Conservation (phyloP, 768 basidiomycete species). For the Termitomyces sp. region DNA sequence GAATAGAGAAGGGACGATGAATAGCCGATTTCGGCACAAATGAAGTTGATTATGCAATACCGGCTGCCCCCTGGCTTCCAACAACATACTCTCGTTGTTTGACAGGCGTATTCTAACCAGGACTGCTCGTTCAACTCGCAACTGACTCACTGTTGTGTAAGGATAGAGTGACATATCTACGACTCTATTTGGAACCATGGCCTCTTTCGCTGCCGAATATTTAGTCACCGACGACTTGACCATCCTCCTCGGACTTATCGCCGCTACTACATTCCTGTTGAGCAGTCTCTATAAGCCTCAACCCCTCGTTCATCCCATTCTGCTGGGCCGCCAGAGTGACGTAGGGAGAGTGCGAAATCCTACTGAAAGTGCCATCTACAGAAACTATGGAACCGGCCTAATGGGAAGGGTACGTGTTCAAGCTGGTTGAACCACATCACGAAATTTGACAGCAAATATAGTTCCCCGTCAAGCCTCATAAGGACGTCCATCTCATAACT, state of each 20-base stretch:
- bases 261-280: slow-evolving; percentile 70
- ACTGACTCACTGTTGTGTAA: background rate
- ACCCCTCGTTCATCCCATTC: slow-evolving; percentile 88
- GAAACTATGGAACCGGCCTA: slow-evolving; percentile 84
- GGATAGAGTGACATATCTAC: background rate
- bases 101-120: background rate
- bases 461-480: slow-evolving; percentile 71
- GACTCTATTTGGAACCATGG: background rate
- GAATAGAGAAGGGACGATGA: background rate
- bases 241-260: slow-evolving; percentile 68
- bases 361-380: slow-evolving; percentile 81
- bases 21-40: background rate
- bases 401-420: slow-evolving; percentile 63
- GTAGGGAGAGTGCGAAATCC: slow-evolving; percentile 76
- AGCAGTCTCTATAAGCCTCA: slow-evolving; percentile 78
- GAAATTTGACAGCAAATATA: slow-evolving; percentile 20
- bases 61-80: background rate
- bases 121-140: background rate
- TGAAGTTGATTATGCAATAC: slow-evolving; percentile 12
- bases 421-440: slow-evolving; percentile 4
- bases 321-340: slow-evolving; percentile 90
- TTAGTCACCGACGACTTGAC: slow-evolving; percentile 77
- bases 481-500: slow-evolving; percentile 60
- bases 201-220: slow-evolving; percentile 43
- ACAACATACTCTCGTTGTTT: background rate